Percentiles rank a stretch among this genome's conserved stretches.
phyloP scores from a whole-genome alignment of 2,329 filamentous ascomycete species.

The Fusarium vanettenii region DNA sequence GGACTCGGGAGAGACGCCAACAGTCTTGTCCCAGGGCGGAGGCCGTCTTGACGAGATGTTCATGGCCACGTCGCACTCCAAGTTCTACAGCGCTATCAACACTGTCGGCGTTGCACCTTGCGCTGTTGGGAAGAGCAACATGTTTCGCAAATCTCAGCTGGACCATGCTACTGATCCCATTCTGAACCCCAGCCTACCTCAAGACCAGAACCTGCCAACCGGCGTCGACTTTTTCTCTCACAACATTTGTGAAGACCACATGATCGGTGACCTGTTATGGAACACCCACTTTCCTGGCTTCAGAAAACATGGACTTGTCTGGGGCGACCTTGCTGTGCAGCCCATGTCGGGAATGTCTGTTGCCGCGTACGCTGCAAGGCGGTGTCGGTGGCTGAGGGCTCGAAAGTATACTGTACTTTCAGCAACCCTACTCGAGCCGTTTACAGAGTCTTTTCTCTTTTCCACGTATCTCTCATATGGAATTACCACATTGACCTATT shows the following conservation, averaged over 20 bases:
- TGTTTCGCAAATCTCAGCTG: slow-evolving; percentile 95
- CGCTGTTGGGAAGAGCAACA: slow-evolving; percentile 96
- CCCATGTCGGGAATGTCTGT: slow-evolving; percentile 87
- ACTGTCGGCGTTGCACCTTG: slow-evolving; percentile 91
- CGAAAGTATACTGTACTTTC: slow-evolving; percentile 92
- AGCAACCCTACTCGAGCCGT: slow-evolving; percentile 92
- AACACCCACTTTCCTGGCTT: slow-evolving; percentile 71
- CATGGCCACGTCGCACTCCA: slow-evolving; percentile 91
- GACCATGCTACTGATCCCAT: slow-evolving; percentile 73
- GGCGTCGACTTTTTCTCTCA: slow-evolving; percentile 95
- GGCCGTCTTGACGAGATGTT: slow-evolving; percentile 94
- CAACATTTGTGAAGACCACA: slow-evolving; percentile 97
- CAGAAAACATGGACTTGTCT: slow-evolving; percentile 84
- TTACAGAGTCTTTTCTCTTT: slow-evolving; percentile 89
- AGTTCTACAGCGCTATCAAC: slow-evolving; percentile 98
- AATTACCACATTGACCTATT: slow-evolving; percentile 77
- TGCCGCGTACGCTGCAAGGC: slow-evolving; percentile 79
- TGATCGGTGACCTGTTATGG: slow-evolving; percentile 95
- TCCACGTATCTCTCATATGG: slow-evolving; percentile 84
- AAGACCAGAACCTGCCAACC: slow-evolving; percentile 57
- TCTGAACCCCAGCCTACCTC: slow-evolving; percentile 56
- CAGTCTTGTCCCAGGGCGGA: slow-evolving; percentile 65
- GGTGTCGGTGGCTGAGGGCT: slow-evolving; percentile 91
- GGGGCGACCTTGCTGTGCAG: slow-evolving; percentile 89
- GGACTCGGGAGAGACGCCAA: slow-evolving; percentile 38